Conservation (phyloP, 192 early-diverging fungal species). For the Coemansia sp. region DNA sequence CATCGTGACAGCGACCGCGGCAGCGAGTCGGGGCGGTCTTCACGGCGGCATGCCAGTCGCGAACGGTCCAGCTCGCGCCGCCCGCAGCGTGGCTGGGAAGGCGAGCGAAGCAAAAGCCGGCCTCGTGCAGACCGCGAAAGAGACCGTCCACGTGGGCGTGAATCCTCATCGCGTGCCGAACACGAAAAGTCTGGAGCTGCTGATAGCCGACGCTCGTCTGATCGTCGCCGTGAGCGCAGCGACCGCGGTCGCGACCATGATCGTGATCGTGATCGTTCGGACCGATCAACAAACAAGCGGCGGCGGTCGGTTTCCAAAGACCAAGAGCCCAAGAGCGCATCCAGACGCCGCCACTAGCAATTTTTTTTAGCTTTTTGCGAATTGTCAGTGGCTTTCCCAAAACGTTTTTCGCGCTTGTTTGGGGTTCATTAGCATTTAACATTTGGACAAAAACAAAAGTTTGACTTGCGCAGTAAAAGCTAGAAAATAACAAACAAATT, state of each 20-base stretch:
- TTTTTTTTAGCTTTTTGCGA: neutral
- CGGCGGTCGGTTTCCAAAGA: constrained; percentile 46
- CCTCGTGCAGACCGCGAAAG: constrained; percentile 30
- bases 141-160: constrained; percentile 17
- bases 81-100: constrained; percentile 27
- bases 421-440: neutral
- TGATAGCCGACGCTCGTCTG: constrained; percentile 20
- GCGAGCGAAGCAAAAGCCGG: constrained; percentile 11
- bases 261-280: constrained; percentile 19
- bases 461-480: neutral
- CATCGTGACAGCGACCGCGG: constrained; percentile 31
- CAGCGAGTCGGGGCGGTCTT: constrained; percentile 36
- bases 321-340: constrained; percentile 31
- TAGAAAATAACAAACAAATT: neutral
- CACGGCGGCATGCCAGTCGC: constrained; percentile 20
- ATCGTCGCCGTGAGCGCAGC: constrained; percentile 36
- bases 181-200: constrained; percentile 12
- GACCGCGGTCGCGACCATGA: constrained; percentile 18
- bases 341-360: constrained; percentile 44
- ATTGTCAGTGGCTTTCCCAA: neutral
- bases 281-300: constrained; percentile 34
- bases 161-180: constrained; percentile 9
- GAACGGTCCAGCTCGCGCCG: constrained; percentile 32
- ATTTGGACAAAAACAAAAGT: neutral
- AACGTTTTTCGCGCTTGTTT: constrained; percentile 6